Evolutionary conservation across 2,329 filamentous ascomycete species (phyloP).

Genomic region (Elsinoe fawcettii): DNA sequence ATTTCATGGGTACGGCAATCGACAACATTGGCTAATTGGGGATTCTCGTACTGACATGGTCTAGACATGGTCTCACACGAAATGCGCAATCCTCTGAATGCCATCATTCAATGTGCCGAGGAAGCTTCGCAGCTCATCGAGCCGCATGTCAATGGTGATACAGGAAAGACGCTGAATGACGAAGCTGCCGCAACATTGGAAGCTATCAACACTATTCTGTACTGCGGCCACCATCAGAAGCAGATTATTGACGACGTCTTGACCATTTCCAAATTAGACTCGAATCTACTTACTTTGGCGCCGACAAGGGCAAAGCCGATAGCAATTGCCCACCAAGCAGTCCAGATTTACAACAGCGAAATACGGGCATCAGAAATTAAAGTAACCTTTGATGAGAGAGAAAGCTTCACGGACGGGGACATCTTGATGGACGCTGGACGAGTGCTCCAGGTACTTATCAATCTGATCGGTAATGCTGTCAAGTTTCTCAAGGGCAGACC

Average conservation of each 20-base stretch:
- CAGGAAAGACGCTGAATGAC: neutral
- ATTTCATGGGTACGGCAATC: constrained; percentile 6
- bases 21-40: too few species aligned
- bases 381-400: constrained; percentile 12
- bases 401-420: constrained; percentile 17
- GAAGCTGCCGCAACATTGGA: neutral
- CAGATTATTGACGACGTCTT: constrained; percentile 42
- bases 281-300: constrained; percentile 31
- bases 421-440: constrained; percentile 24
- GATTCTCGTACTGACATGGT: neutral
- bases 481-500: constrained; percentile 22
- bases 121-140: constrained; percentile 4
- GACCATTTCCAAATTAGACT: constrained; percentile 39
- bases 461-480: constrained; percentile 24
- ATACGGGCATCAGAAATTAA: constrained; percentile 24
- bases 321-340: constrained; percentile 22
- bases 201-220: constrained; percentile 16
- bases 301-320: constrained; percentile 20
- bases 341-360: constrained; percentile 30
- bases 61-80: constrained; percentile 15
- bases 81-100: constrained; percentile 15
- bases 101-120: constrained; percentile 14
- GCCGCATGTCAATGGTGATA: neutral
- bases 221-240: constrained; percentile 17
- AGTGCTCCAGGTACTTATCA: constrained; percentile 24